These are phyloP conservation scores for Bonnemaisonia californica DNA, from an alignment of 31 red algal species.

Conservation along the genomic window DNA sequence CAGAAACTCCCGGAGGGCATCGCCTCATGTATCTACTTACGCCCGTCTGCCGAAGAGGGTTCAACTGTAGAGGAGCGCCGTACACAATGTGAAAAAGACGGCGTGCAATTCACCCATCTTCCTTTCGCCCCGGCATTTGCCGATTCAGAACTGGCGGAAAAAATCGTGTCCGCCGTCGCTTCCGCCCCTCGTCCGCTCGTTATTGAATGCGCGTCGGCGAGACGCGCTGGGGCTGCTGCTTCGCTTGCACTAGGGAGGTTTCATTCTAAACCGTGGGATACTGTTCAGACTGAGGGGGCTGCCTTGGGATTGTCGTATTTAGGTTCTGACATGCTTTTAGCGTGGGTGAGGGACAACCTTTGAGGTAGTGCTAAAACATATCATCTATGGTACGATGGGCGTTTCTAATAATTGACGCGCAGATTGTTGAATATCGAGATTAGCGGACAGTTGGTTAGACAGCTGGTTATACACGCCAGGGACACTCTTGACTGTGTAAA, in stretches of 20 bases:
- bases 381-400: no score
- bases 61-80: not conserved
- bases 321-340: not conserved
- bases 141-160: not conserved
- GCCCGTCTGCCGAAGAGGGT: not conserved
- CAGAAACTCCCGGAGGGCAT: not conserved
- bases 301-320: not conserved
- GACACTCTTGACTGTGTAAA: no score
- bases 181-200: not conserved
- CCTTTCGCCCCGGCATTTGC: not conserved
- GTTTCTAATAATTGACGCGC: no score
- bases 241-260: not conserved
- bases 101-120: not conserved
- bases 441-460: no score
- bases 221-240: not conserved
- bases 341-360: not conserved
- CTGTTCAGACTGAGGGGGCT: not conserved
- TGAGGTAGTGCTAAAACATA: no score
- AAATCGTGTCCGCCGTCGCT: not conserved
- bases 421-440: no score
- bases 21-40: not conserved
- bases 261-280: not conserved
- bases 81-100: not conserved
- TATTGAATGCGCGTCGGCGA: not conserved
- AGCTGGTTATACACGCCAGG: no score